These are phyloP conservation scores for Hanseniaspora vineae DNA, from an alignment of 805 yeast species.

Conservation along the genomic window DNA sequence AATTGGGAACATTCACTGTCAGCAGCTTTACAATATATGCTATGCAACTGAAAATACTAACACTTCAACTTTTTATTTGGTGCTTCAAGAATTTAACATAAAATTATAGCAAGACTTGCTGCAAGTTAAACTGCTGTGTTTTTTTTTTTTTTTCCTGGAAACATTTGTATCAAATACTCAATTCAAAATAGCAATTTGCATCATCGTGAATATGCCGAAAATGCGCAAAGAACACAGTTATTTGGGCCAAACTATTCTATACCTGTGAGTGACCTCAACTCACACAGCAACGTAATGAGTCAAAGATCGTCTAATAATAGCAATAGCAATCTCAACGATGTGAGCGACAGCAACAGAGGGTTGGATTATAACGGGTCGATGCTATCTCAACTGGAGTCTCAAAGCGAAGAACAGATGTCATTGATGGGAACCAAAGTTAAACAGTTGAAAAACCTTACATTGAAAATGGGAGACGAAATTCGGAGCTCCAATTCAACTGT, in stretches of 20 bases:
- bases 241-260: slow-evolving; percentile 11
- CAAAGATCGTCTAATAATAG: slow-evolving; percentile 2
- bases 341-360: slow-evolving; percentile 6
- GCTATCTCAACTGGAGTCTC: slow-evolving; percentile 51
- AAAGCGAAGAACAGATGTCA: slow-evolving; percentile 45
- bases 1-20: too few relatives aligned
- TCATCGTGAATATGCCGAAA: background rate
- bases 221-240: slow-evolving; percentile 21
- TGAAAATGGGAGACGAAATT: slow-evolving; percentile 55
- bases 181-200: background rate
- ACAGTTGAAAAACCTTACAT: slow-evolving; percentile 40
- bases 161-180: background rate
- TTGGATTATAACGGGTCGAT: slow-evolving; percentile 38
- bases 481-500: slow-evolving; percentile 35
- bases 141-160: background rate
- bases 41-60: too few relatives aligned
- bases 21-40: too few relatives aligned
- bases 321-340: background rate
- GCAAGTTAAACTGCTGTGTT: background rate
- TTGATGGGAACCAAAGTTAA: slow-evolving; percentile 41
- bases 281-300: slow-evolving; percentile 2
- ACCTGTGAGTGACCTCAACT: slow-evolving; percentile 1
- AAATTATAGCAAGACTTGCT: too few relatives aligned
- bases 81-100: too few relatives aligned
- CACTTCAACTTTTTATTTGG: too few relatives aligned